phyloP scores from a whole-genome alignment of 2,329 filamentous ascomycete genomes.

The Neophaeococcomyces mojaviensis region DNA sequence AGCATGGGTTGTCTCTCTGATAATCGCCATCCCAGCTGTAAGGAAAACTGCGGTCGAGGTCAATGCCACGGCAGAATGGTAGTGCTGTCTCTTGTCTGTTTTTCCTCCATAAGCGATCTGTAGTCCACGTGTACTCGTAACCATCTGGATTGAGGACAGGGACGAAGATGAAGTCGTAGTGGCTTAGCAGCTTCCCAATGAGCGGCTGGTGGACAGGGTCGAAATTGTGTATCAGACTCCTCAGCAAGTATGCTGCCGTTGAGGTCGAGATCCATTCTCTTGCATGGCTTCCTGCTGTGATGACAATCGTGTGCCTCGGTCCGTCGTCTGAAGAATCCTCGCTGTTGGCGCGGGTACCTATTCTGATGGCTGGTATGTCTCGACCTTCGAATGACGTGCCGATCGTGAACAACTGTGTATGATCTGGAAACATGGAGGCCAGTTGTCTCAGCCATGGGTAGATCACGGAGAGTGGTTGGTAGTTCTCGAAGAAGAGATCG shows the following conservation, averaged over 20 bases:
- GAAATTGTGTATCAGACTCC: conserved; percentile 77
- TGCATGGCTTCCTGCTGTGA: conserved; percentile 83
- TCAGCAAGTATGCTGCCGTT: conserved; percentile 84
- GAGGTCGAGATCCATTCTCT: conserved; percentile 94
- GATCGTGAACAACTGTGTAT: conserved; percentile 65
- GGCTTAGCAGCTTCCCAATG: conserved; percentile 69
- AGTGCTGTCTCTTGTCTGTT: conserved; percentile 77
- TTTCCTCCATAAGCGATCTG: conserved; percentile 90
- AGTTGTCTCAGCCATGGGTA: conserved; percentile 87
- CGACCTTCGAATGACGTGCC: conserved; percentile 85
- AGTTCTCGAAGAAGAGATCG: conserved; percentile 85
- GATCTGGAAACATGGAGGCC: conserved; percentile 79
- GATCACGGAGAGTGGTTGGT: conserved; percentile 79
- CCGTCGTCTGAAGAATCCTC: conserved; percentile 34
- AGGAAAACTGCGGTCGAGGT: conserved; percentile 79
- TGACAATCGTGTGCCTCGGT: conserved; percentile 64
- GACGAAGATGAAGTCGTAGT: conserved; percentile 82
- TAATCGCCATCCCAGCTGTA: conserved; percentile 72
- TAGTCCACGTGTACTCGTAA: conserved; percentile 87
- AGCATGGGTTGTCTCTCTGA: conserved; percentile 71
- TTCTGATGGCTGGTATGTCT: conserved; percentile 71
- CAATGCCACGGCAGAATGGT: conserved; percentile 76
- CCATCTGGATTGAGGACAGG: conserved; percentile 90
- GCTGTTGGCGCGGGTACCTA: conserved; percentile 50
- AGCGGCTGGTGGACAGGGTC: conserved; percentile 27